These are phyloP conservation scores for Eudorina sp. DNA, from an alignment of 139 green algal species.

Conservation along the genomic window DNA sequence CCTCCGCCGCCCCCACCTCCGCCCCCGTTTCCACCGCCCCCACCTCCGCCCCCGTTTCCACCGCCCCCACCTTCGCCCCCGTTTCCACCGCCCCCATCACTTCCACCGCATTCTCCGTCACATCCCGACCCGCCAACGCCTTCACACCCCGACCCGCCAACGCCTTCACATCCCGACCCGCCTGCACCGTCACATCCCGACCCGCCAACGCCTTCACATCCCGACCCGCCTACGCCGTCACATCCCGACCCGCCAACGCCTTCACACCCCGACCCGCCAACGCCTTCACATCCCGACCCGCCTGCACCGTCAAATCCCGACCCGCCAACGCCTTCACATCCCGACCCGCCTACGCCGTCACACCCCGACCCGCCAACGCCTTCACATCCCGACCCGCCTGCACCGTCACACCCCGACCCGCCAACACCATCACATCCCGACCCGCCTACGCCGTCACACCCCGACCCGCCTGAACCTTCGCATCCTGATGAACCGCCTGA, in stretches of 20 bases:
- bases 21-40: neutral
- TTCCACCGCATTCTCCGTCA: neutral
- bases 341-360: too few species aligned
- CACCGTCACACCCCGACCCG: too few species aligned
- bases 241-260: neutral
- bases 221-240: neutral
- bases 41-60: neutral
- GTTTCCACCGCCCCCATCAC: neutral
- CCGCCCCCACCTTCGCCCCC: neutral
- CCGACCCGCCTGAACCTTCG: too few species aligned
- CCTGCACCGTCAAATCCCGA: neutral
- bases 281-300: neutral
- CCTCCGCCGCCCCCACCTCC: neutral
- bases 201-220: neutral
- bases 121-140: neutral
- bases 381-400: too few species aligned
- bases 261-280: neutral
- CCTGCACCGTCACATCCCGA: neutral
- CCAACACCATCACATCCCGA: too few species aligned
- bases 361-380: too few species aligned
- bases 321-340: neutral
- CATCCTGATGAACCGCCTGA: too few species aligned
- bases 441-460: too few species aligned
- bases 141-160: neutral
- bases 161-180: neutral